These are phyloP conservation scores for Paxillus rubicundulus DNA, from an alignment of 768 basidiomycete genomes.

Conservation along the genomic window DNA sequence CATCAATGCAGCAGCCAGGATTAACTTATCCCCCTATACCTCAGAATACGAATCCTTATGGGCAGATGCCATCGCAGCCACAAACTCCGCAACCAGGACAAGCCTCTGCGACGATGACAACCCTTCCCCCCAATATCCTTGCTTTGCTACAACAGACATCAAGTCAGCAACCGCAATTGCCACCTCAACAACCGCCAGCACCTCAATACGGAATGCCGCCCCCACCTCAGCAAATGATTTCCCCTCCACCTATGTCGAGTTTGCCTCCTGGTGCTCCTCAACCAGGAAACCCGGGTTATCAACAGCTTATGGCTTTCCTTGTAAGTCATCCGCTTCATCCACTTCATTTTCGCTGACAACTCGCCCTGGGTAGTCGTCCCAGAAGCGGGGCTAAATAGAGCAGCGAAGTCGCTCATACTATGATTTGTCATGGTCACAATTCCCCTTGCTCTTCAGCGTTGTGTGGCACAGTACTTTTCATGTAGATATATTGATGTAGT, in stretches of 20 bases:
- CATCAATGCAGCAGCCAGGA: conserved; percentile 29
- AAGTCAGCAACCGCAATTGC: conserved; percentile 33
- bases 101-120: conserved; percentile 33
- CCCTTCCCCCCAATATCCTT: conserved; percentile 66
- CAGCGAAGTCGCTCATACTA: background rate
- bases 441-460: background rate
- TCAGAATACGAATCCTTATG: conserved; percentile 25
- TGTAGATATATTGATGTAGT: conserved; percentile 15
- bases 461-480: background rate
- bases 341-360: background rate
- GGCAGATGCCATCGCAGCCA: conserved; percentile 28
- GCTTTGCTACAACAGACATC: conserved; percentile 60
- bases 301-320: conserved; percentile 68
- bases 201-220: conserved; percentile 39
- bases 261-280: conserved; percentile 41
- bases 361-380: conserved; percentile 18
- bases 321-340: conserved; percentile 38
- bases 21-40: conserved; percentile 24
- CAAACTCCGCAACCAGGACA: conserved; percentile 33
- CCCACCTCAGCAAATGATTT: conserved; percentile 42
- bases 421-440: background rate
- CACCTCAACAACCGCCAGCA: conserved; percentile 29
- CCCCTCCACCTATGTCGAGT: conserved; percentile 41
- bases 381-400: conserved; percentile 24
- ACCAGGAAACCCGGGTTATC: conserved; percentile 46